A percentile compares a stretch with the other conserved stretches of the same genome.
Conservation (phyloP, 495 filamentous ascomycete genomes). For the Aspergillus olivimuriae region DNA sequence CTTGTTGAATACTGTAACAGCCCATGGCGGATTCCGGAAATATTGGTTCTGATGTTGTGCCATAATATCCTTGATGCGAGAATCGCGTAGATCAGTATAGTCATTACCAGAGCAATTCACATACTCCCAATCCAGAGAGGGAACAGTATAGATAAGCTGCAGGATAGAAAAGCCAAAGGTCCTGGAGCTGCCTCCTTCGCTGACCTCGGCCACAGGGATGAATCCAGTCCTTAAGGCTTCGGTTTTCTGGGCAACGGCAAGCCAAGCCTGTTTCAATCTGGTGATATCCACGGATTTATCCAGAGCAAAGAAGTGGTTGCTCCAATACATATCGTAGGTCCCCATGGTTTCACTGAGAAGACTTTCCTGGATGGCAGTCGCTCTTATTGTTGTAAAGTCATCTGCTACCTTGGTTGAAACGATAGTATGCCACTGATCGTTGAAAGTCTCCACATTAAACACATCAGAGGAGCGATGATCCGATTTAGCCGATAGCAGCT, state of each 20-base stretch:
- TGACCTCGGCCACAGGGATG: constrained; percentile 25
- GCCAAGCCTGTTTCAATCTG: constrained; percentile 53
- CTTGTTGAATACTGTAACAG: constrained; percentile 24
- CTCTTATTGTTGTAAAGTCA: constrained; percentile 11
- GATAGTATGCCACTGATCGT: constrained; percentile 12
- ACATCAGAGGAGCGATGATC: background rate
- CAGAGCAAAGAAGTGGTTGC: constrained; percentile 34
- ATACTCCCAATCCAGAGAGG: constrained; percentile 21
- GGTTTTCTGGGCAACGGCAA: constrained; percentile 45
- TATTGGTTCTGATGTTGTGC: constrained; percentile 17
- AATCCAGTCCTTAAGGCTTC: constrained; percentile 69
- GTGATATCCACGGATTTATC: constrained; percentile 40
- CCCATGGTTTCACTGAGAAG: constrained; percentile 31
- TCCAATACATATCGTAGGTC: constrained; percentile 29
- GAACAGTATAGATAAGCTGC: constrained; percentile 23
- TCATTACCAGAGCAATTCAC: constrained; percentile 7
- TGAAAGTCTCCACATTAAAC: constrained; percentile 22
- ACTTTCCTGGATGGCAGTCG: constrained; percentile 30
- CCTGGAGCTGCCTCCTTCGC: background rate
- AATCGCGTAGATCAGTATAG: constrained; percentile 6
- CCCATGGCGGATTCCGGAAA: constrained; percentile 23
- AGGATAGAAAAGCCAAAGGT: constrained; percentile 19
- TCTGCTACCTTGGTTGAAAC: constrained; percentile 11
- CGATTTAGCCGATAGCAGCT: constrained; percentile 7
- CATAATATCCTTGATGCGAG: constrained; percentile 17